Conservation (phyloP, 2,329 filamentous ascomycete genomes). For the Sporothrix brunneoviolacea region DNA sequence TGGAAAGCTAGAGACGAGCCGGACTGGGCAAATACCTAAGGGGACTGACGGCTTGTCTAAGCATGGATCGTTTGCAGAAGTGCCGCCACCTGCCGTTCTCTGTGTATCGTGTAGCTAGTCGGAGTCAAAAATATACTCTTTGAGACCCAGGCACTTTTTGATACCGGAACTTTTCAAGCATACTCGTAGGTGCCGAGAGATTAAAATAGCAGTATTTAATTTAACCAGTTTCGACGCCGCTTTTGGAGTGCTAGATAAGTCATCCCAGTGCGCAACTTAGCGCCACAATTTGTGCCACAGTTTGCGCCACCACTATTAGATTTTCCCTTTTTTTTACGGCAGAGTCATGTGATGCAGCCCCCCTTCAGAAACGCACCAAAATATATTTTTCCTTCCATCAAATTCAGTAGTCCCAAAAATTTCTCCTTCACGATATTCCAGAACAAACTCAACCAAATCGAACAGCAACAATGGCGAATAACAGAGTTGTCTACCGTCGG, state of each 20-base stretch:
- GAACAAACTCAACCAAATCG: slow-evolving; percentile 23
- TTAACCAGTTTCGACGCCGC: too few relatives aligned
- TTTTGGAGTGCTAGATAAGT: too few relatives aligned
- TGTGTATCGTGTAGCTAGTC: too few relatives aligned
- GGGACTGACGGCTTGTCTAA: too few relatives aligned
- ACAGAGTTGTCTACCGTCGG: slow-evolving; percentile 64
- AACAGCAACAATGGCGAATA: slow-evolving; percentile 51
- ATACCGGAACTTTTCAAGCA: too few relatives aligned
- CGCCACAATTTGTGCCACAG: slow-evolving; percentile 1
- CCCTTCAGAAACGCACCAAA: slow-evolving; percentile 18
- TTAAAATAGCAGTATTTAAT: too few relatives aligned
- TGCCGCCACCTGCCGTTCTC: too few relatives aligned
- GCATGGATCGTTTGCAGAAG: too few relatives aligned
- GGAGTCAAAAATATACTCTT: too few relatives aligned
- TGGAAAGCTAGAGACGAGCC: slow-evolving; percentile 56
- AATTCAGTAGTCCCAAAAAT: slow-evolving; percentile 9
- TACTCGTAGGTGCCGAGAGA: too few relatives aligned
- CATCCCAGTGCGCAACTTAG: too few relatives aligned
- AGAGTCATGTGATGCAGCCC: slow-evolving; percentile 16
- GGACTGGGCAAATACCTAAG: slow-evolving; percentile 41
- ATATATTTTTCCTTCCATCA: slow-evolving; percentile 15
- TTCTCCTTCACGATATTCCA: slow-evolving; percentile 7
- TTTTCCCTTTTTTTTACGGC: slow-evolving; percentile 9
- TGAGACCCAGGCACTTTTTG: too few relatives aligned
- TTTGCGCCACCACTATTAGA: neutral